A percentile compares a stretch with the other conserved stretches of the same genome.
phyloP scores from a whole-genome alignment of 2,329 filamentous ascomycete genomes.

The Fusarium subglutinans region DNA sequence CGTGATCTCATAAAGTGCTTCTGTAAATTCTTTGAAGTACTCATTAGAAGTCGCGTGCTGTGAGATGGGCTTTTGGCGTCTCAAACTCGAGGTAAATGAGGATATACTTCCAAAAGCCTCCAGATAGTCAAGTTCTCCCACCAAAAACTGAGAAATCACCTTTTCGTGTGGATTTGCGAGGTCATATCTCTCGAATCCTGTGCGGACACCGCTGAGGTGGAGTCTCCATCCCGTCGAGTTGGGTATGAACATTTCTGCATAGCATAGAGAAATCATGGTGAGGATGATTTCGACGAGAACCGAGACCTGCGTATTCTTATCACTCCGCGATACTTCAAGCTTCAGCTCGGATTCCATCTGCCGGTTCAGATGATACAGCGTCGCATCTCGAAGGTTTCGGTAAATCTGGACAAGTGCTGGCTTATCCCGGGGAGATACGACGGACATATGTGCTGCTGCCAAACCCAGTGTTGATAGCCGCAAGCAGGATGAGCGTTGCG shows the following conservation, averaged over 20 bases:
- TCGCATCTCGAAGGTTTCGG: not conserved
- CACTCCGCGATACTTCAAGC: not conserved
- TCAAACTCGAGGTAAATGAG: not conserved
- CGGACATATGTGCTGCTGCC: slow-evolving; percentile 1
- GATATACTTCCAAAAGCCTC: not conserved
- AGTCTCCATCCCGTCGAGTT: not conserved
- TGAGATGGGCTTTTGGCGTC: not conserved
- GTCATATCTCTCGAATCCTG: not conserved
- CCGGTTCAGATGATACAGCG: not conserved
- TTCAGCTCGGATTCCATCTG: not conserved
- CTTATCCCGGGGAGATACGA: not conserved
- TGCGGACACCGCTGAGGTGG: not conserved
- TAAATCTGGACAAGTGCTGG: not conserved
- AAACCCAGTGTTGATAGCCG: not conserved
- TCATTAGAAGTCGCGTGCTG: not conserved
- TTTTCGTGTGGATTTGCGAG: not conserved
- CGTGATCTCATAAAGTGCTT: not conserved
- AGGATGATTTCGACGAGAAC: not conserved
- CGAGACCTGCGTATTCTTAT: not conserved
- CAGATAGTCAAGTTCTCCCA: not conserved
- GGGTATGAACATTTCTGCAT: not conserved
- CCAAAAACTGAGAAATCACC: not conserved
- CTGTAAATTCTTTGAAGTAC: not conserved
- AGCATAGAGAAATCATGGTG: not conserved
- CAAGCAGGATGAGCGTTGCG: not conserved